These are phyloP conservation scores for Beauveria caledonica DNA, from an alignment of 2,329 filamentous ascomycete genomes.

Conservation along the genomic window DNA sequence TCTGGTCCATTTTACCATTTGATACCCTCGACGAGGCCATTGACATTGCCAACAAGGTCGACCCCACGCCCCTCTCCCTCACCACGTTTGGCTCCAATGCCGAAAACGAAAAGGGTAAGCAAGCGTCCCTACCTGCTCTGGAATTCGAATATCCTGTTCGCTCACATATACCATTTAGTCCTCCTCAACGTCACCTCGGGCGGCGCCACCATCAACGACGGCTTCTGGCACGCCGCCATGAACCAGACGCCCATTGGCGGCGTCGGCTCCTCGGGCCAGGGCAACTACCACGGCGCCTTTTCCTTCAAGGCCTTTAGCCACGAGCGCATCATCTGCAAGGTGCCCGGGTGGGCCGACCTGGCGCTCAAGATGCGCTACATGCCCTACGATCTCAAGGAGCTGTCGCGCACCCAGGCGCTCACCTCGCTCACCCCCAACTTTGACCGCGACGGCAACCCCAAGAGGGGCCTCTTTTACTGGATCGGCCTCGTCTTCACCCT, in stretches of 20 bases:
- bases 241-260: slow-evolving; percentile 73
- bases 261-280: slow-evolving; percentile 69
- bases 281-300: slow-evolving; percentile 70
- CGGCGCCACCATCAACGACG: slow-evolving; percentile 57
- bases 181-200: slow-evolving; percentile 57
- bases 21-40: slow-evolving; percentile 81
- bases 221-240: slow-evolving; percentile 63
- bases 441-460: slow-evolving; percentile 48
- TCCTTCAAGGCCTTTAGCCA: slow-evolving; percentile 63
- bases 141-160: not conserved
- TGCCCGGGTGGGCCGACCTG: slow-evolving; percentile 59
- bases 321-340: slow-evolving; percentile 48
- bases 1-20: slow-evolving; percentile 74
- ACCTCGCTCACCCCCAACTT: slow-evolving; percentile 47
- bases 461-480: slow-evolving; percentile 48
- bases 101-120: slow-evolving; percentile 65
- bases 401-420: slow-evolving; percentile 36
- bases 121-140: slow-evolving; percentile 18
- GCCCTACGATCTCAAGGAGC: slow-evolving; percentile 44
- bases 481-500: slow-evolving; percentile 40
- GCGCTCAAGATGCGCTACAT: slow-evolving; percentile 61
- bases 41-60: slow-evolving; percentile 67
- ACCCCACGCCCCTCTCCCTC: slow-evolving; percentile 74
- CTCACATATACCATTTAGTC: slow-evolving; percentile 33
- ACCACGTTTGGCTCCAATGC: slow-evolving; percentile 77